phyloP scores from a whole-genome alignment of 2,329 filamentous ascomycete genomes.

The Trematosphaeria pertusa region DNA sequence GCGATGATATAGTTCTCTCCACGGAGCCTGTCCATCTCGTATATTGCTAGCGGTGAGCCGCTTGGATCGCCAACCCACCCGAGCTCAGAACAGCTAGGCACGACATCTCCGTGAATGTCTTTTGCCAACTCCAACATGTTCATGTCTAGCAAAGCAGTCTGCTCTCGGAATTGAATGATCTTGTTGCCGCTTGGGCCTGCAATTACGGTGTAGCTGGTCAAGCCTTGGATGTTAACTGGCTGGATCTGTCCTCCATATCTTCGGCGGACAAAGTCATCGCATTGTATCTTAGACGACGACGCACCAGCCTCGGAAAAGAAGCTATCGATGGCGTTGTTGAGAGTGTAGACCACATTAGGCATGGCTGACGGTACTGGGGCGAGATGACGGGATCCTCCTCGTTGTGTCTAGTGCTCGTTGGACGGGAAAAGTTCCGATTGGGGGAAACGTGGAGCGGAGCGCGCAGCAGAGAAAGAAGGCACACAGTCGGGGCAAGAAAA shows the following conservation, averaged over 20 bases:
- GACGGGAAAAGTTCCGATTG: too few species aligned
- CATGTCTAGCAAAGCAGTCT: slow-evolving; percentile 1
- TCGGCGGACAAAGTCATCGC: slow-evolving; percentile 2
- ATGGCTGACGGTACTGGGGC: too few species aligned
- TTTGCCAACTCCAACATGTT: not conserved
- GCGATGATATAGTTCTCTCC: too few species aligned
- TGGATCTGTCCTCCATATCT: not conserved
- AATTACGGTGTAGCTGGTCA: slow-evolving; percentile 4
- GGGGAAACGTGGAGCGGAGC: too few species aligned
- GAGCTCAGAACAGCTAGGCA: too few species aligned
- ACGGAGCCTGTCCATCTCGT: too few species aligned
- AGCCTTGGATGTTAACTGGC: not conserved
- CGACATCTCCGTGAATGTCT: too few species aligned
- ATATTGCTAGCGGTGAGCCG: too few species aligned
- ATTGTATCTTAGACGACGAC: slow-evolving; percentile 1
- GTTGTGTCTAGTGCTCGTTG: not conserved
- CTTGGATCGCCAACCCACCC: too few species aligned
- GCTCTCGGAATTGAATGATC: slow-evolving; percentile 5
- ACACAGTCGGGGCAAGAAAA: too few species aligned
- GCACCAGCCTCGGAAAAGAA: not conserved
- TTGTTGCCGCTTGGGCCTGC: slow-evolving; percentile 5
- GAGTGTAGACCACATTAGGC: not conserved
- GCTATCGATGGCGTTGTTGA: not conserved
- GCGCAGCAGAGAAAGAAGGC: too few species aligned
- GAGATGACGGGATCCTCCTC: slow-evolving; percentile 3